Evolutionary conservation across 192 early-diverging fungal genomes (phyloP), one percentile per base, ranked within the genome.

Genomic region (Backusella morwellensis): DNA sequence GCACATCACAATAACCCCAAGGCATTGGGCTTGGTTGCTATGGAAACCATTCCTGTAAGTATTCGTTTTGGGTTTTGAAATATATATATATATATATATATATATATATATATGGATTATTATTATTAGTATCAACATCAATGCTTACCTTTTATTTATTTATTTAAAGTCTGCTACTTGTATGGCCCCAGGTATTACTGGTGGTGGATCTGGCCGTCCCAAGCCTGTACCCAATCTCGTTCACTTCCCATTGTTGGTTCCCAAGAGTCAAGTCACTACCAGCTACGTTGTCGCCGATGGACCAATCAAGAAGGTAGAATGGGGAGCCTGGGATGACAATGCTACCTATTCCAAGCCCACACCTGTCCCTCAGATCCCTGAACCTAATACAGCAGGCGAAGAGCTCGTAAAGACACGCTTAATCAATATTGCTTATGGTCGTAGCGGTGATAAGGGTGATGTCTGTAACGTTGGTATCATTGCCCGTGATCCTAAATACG

Each of bases 361-460:
- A 47, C 47, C 74, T 63, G 85, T 75, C 0, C 83, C 83, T 11
- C 66, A 26, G 1, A 38, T 79, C 70, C 81, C 79, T 79, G 70
- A 82, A 72, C 44, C 50, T 11, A 21, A 35, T 56, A 2, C 19
- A 23, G 17, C 59, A 38, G 23, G 40, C 4, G 26, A 52, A 4
- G 40, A 42, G 0, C 56, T 77, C 6, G 86, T 86, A 1, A 77
- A 75, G n/a, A 81, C 90, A 6, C 83, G 81, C 1, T 78, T 92
- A 66, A 88, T 92, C 69, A 78, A 85, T 15, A 52, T 92, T 26
- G 89, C 89, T 35, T 86, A 85, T 80, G 90, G 86, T 14, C 81
- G 90, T 23, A 90, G 88, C 77, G 90, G 90, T 35, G 90, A 92
- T 74, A 92, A 92, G 42, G 90, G 90, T 35, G 88, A 92, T 70